Evolutionary conservation across 169 alveolate genomes (phyloP).

Genomic region (Cryptosporidium canis): DNA sequence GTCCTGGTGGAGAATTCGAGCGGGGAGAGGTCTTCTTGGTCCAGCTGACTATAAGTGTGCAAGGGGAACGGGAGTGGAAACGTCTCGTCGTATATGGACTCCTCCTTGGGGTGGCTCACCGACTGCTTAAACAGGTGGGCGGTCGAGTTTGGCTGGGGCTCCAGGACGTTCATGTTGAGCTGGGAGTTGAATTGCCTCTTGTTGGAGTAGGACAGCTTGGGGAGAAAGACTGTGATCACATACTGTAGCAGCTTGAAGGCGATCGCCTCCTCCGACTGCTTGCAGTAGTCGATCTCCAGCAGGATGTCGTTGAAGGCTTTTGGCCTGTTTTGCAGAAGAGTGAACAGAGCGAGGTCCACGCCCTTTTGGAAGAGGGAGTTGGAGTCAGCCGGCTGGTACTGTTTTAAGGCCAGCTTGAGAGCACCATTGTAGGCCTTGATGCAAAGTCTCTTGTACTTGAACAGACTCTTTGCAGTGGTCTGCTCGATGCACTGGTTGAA

Average conservation of each 20-base stretch:
- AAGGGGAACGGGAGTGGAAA: not conserved
- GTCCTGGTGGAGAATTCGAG: slow-evolving; percentile 40
- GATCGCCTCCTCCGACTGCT: slow-evolving; percentile 50
- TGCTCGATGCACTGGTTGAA: slow-evolving; percentile 55
- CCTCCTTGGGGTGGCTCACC: not conserved
- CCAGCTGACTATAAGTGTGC: not conserved
- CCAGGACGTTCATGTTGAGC: not conserved
- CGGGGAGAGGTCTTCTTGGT: not conserved
- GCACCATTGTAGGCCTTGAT: slow-evolving; percentile 62
- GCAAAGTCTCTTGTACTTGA: slow-evolving; percentile 17
- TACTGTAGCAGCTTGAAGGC: slow-evolving; percentile 38
- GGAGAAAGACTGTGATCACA: slow-evolving; percentile 32
- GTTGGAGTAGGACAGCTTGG: slow-evolving; percentile 18
- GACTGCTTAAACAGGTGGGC: too few species aligned
- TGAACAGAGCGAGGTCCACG: slow-evolving; percentile 34
- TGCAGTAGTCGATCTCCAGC: slow-evolving; percentile 45
- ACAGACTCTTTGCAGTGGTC: not conserved
- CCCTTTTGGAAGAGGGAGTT: slow-evolving; percentile 19
- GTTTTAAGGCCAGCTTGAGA: slow-evolving; percentile 37
- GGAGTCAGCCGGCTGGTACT: slow-evolving; percentile 58
- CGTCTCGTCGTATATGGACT: not conserved
- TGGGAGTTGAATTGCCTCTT: not conserved
- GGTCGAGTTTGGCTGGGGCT: not conserved
- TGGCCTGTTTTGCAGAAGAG: slow-evolving; percentile 20
- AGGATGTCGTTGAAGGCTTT: slow-evolving; percentile 20